Conservation (phyloP, 768 basidiomycete species). For the Trametes punicea region DNA sequence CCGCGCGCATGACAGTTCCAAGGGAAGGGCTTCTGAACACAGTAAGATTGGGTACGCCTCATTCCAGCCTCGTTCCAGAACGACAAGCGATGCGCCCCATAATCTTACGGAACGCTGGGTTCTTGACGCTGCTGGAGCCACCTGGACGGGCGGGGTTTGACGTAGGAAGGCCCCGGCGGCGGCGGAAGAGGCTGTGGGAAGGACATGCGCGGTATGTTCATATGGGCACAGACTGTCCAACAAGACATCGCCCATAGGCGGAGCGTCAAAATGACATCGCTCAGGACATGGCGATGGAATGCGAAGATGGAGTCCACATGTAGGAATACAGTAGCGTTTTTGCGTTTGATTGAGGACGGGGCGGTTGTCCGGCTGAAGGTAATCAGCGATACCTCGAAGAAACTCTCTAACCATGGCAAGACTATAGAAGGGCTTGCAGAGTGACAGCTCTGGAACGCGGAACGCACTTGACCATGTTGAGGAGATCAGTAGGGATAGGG, state of each 20-base stretch:
- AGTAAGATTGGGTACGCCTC: constrained; percentile 15
- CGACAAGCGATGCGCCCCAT: constrained; percentile 8
- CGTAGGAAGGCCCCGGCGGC: background rate
- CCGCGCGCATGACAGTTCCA: background rate
- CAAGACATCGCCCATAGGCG: constrained; percentile 6
- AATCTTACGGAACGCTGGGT: constrained; percentile 3
- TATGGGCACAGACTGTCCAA: constrained; percentile 6
- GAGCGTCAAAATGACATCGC: constrained; percentile 10
- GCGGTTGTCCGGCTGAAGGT: constrained; percentile 8
- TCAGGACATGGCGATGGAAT: background rate
- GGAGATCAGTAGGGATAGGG: constrained; percentile 10
- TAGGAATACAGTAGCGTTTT: constrained; percentile 11
- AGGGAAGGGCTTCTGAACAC: constrained; percentile 5
- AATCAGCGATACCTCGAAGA: background rate
- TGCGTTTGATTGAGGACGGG: constrained; percentile 11
- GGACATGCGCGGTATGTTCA: constrained; percentile 9
- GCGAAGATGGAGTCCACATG: constrained; percentile 1
- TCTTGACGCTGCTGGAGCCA: constrained; percentile 12
- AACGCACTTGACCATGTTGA: constrained; percentile 13
- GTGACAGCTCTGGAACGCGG: constrained; percentile 19
- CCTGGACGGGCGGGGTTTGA: constrained; percentile 7
- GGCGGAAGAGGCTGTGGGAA: constrained; percentile 7
- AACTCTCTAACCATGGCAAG: constrained; percentile 1
- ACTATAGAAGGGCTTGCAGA: background rate
- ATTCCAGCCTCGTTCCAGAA: constrained; percentile 12